Evolutionary conservation across 768 basidiomycete species (phyloP).

Genomic region (Leccinum broughii): DNA sequence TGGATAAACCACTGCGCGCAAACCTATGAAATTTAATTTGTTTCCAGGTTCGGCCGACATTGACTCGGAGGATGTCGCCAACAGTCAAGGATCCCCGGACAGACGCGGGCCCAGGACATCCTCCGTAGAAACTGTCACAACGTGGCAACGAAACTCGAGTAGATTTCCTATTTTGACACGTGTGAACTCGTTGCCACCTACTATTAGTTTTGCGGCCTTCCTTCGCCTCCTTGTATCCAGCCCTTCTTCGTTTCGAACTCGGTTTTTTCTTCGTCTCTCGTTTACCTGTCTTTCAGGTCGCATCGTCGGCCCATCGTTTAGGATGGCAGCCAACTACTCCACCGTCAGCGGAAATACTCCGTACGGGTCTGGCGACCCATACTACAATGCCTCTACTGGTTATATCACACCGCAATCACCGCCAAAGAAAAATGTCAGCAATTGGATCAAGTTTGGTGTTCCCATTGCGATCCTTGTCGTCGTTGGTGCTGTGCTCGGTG

Average conservation of each 20-base stretch:
- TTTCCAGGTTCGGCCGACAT: constrained; percentile 11
- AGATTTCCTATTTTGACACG: constrained; percentile 2
- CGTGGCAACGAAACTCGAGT: neutral
- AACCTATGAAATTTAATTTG: constrained; percentile 37
- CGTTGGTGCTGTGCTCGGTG: constrained; percentile 70
- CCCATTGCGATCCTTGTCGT: constrained; percentile 66
- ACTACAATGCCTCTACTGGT: constrained; percentile 70
- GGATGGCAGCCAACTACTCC: constrained; percentile 44
- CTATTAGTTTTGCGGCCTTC: neutral
- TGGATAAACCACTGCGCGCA: neutral
- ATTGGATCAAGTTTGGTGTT: constrained; percentile 76
- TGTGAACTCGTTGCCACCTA: constrained; percentile 16
- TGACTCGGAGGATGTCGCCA: neutral
- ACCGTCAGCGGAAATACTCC: constrained; percentile 39
- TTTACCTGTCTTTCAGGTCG: constrained; percentile 19
- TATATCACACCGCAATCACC: constrained; percentile 54
- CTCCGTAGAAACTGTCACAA: too few species aligned
- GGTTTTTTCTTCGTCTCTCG: constrained; percentile 20
- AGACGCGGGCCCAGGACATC: too few species aligned
- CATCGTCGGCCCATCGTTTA: constrained; percentile 20
- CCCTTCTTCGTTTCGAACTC: constrained; percentile 9
- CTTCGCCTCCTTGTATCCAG: neutral
- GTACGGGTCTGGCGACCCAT: constrained; percentile 65
- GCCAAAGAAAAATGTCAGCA: constrained; percentile 55
- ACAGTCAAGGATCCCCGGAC: neutral